phyloP scores from a whole-genome alignment of 2,329 filamentous ascomycete genomes.

The Colletotrichum eleusines region DNA sequence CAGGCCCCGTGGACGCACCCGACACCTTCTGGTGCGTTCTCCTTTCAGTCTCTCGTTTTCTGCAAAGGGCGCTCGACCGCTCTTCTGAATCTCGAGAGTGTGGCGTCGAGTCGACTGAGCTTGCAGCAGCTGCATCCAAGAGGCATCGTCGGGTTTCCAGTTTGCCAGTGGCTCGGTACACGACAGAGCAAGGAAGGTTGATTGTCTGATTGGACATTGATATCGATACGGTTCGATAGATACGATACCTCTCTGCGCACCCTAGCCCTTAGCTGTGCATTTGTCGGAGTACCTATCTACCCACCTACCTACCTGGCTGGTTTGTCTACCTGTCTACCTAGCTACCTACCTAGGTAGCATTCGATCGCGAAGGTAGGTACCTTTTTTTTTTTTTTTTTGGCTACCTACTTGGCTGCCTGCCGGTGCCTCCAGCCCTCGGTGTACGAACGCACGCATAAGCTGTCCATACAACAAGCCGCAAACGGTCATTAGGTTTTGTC shows the following conservation, averaged over 20 bases:
- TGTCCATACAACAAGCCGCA: slow-evolving; percentile 35
- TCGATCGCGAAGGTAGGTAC: slow-evolving; percentile 6
- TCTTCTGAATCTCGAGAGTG: not conserved
- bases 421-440: not conserved
- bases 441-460: slow-evolving; percentile 36
- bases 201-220: not conserved
- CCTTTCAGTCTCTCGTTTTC: not conserved
- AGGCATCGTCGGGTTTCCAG: not conserved
- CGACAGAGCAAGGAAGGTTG: no score
- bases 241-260: slow-evolving; percentile 2
- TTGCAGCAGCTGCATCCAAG: not conserved
- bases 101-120: not conserved
- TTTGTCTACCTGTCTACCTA: not conserved
- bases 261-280: not conserved
- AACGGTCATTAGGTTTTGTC: slow-evolving; percentile 35
- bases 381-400: no score
- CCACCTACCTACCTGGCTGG: no score
- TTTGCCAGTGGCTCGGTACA: not conserved
- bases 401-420: no score
- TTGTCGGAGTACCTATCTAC: not conserved
- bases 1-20: no score
- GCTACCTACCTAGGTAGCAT: not conserved
- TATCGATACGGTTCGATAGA: no score
- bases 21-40: not conserved
- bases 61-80: no score